These are phyloP conservation scores for Ceratocystis destructans DNA, from an alignment of 2,329 filamentous ascomycete species.

Conservation along the genomic window DNA sequence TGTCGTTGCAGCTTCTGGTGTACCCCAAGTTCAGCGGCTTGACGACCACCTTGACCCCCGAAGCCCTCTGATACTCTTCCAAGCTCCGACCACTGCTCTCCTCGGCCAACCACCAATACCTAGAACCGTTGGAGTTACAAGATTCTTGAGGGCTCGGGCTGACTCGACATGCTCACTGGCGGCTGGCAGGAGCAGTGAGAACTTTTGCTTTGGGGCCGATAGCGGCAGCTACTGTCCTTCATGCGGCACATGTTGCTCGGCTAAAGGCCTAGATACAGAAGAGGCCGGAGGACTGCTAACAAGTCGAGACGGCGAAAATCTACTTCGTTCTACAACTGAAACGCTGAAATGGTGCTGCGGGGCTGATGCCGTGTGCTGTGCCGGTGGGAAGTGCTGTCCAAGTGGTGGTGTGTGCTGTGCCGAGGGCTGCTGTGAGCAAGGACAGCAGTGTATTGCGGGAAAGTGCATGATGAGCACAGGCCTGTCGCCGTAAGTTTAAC, in stretches of 20 bases:
- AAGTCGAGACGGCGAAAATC: neutral
- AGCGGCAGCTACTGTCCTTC: conserved; percentile 14
- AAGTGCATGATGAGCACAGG: conserved; percentile 13
- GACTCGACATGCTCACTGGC: conserved; percentile 5
- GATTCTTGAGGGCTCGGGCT: neutral
- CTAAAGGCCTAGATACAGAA: neutral
- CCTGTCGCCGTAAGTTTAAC: neutral
- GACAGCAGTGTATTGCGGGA: conserved; percentile 15
- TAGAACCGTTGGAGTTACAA: neutral
- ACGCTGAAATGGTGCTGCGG: conserved; percentile 17
- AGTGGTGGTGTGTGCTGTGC: conserved; percentile 17
- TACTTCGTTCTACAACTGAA: neutral
- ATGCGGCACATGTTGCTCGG: conserved; percentile 19
- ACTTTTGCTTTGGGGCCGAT: conserved; percentile 18
- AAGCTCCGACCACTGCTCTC: neutral
- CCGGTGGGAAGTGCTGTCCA: conserved; percentile 18
- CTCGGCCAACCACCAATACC: neutral
- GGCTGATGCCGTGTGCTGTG: conserved; percentile 16
- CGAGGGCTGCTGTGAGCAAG: conserved; percentile 17
- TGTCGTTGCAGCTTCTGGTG: neutral
- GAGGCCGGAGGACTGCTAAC: too few relatives aligned
- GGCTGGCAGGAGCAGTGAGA: conserved; percentile 5
- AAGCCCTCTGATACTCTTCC: neutral
- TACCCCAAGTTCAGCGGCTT: neutral
- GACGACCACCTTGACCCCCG: neutral